Percentiles rank a stretch among this genome's conserved stretches.
Conservation (phyloP, 768 basidiomycete species). For the Cytidiella melzeri region DNA sequence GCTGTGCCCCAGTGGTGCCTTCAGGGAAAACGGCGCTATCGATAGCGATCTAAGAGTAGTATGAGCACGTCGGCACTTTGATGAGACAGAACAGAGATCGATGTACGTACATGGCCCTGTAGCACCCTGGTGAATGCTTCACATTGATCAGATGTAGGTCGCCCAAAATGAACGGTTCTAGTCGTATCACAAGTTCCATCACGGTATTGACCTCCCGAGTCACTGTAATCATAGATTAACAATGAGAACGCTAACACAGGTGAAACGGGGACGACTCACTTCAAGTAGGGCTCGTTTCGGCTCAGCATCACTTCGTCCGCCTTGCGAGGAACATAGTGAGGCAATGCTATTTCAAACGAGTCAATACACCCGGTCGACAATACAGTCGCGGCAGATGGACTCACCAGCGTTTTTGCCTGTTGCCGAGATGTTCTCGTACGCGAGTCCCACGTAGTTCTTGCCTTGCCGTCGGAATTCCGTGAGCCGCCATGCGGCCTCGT, state of each 20-base stretch:
- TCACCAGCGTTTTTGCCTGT: conserved; percentile 79
- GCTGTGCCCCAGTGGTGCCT: conserved; percentile 75
- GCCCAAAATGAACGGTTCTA: conserved; percentile 79
- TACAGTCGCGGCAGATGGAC: conserved; percentile 14
- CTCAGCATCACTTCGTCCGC: conserved; percentile 67
- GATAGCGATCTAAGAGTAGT: conserved; percentile 70
- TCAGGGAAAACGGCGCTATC: conserved; percentile 87
- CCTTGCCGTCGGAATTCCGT: conserved; percentile 67
- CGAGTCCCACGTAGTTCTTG: conserved; percentile 76
- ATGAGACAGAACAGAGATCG: conserved; percentile 12
- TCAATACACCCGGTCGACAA: not conserved
- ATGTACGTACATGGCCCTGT: conserved; percentile 82
- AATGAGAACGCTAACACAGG: conserved; percentile 3
- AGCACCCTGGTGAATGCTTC: conserved; percentile 93
- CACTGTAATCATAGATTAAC: conserved; percentile 42
- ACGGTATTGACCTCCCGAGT: conserved; percentile 85
- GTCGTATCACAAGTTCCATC: conserved; percentile 90
- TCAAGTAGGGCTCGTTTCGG: conserved; percentile 78
- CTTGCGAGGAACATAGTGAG: conserved; percentile 85
- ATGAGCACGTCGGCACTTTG: conserved; percentile 11
- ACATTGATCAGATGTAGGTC: conserved; percentile 78
- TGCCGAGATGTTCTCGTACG: conserved; percentile 87
- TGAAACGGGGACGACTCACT: conserved; percentile 42
- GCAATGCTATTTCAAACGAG: conserved; percentile 52
- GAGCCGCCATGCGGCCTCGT: conserved; percentile 82